A percentile compares a stretch with the other conserved stretches of the same genome.
These are phyloP conservation scores for Spathaspora arborariae DNA, from an alignment of 805 yeast species.

Conservation along the genomic window DNA sequence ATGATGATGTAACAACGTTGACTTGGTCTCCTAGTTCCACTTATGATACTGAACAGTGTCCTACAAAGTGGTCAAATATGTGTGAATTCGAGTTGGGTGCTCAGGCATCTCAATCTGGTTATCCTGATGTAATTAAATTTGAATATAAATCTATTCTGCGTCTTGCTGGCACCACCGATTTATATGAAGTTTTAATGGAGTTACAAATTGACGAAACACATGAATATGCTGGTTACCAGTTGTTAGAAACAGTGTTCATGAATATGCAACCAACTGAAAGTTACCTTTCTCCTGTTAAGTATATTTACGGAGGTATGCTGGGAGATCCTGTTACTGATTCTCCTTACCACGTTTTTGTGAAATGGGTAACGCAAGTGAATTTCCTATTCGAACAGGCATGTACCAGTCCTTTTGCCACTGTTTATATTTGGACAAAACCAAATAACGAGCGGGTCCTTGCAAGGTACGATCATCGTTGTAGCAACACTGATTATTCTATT, in stretches of 20 bases:
- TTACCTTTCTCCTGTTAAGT: not conserved
- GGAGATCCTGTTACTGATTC: not conserved
- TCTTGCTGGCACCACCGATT: not conserved
- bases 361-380: constrained; percentile 1
- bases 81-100: not conserved
- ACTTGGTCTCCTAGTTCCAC: not conserved
- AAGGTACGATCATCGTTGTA: too few species aligned
- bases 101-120: not conserved
- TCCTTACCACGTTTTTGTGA: not conserved
- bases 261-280: not conserved
- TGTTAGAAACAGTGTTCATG: not conserved
- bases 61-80: not conserved
- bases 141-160: not conserved
- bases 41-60: not conserved
- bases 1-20: not conserved
- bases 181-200: not conserved
- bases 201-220: not conserved
- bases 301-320: not conserved
- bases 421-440: not conserved
- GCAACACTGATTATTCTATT: too few species aligned
- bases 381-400: not conserved
- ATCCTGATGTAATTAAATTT: not conserved
- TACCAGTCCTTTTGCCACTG: not conserved
- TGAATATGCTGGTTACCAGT: not conserved
- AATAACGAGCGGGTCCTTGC: too few species aligned